These are phyloP conservation scores for Schizochytrium sp. DNA, from an alignment of 108 stramenopile genomes.

Conservation along the genomic window DNA sequence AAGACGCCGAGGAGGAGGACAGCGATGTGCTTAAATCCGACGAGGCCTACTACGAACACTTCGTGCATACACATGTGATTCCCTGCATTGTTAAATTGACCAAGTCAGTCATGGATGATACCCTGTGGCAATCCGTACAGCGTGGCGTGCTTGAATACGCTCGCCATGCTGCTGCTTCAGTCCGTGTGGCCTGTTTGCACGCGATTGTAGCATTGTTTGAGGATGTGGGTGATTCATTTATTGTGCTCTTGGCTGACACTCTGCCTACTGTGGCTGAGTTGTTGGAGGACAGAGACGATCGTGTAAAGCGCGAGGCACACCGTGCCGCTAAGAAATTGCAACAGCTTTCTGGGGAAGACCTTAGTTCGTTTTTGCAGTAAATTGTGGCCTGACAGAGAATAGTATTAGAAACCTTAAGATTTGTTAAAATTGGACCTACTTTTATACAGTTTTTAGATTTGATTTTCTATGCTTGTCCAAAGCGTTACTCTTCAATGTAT, in stretches of 20 bases:
- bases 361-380: slow-evolving; percentile 47
- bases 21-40: neutral
- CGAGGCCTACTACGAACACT: slow-evolving; percentile 17
- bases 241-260: slow-evolving; percentile 47
- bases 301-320: slow-evolving; percentile 39
- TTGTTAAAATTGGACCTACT: too few species aligned
- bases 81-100: slow-evolving; percentile 52
- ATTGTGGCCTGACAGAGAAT: neutral
- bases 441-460: too few species aligned
- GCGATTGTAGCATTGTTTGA: slow-evolving; percentile 35
- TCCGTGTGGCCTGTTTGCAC: slow-evolving; percentile 44
- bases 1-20: neutral
- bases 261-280: slow-evolving; percentile 44
- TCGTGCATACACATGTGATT: neutral
- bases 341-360: slow-evolving; percentile 49
- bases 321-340: slow-evolving; percentile 44
- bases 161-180: neutral
- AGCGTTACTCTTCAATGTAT: too few species aligned
- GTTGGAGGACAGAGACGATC: slow-evolving; percentile 34
- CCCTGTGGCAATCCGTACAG: slow-evolving; percentile 46
- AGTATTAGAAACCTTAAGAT: too few species aligned
- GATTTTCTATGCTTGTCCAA: too few species aligned
- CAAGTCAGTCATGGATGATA: slow-evolving; percentile 19
- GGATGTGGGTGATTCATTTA: slow-evolving; percentile 32
- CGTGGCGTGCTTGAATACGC: slow-evolving; percentile 21